Evolutionary conservation across 495 filamentous ascomycete species (phyloP).

Genomic region (Neurospora sp.): DNA sequence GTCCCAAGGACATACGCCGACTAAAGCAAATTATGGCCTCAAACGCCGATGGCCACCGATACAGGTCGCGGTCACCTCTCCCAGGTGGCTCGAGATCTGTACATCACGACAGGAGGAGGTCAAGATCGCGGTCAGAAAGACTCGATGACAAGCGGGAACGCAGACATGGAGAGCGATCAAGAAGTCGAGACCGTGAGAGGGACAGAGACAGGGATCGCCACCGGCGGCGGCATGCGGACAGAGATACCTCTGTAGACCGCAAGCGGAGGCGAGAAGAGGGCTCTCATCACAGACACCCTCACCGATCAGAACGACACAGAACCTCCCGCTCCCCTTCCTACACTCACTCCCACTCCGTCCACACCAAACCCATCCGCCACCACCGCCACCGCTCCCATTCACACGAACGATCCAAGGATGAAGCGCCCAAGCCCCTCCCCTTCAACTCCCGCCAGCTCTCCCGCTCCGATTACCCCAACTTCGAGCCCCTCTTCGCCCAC

Average conservation of each 20-base stretch:
- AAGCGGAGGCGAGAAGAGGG: neutral
- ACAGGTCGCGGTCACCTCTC: neutral
- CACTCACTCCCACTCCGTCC: neutral
- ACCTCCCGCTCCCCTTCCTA: neutral
- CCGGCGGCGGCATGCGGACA: neutral
- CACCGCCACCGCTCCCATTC: neutral
- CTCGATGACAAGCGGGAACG: neutral
- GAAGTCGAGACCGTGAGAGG: neutral
- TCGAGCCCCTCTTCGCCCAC: constrained; percentile 65
- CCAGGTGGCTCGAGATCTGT: neutral
- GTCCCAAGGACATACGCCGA: neutral
- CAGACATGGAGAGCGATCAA: neutral
- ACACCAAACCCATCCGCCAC: too few relatives aligned
- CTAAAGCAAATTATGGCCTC: neutral
- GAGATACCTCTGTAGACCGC: neutral
- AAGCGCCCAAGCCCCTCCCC: constrained; percentile 41
- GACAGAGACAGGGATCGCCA: constrained; percentile 2
- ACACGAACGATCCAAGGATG: neutral
- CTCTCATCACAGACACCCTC: neutral
- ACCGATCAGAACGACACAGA: too few relatives aligned
- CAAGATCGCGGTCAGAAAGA: neutral
- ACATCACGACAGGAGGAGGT: neutral
- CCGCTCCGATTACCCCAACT: constrained; percentile 51
- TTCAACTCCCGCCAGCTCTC: constrained; percentile 53
- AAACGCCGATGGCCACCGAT: neutral